Base-by-base conservation (phyloP, 306 rosid genomes). In the Sechiopsis laciniata region DNA sequence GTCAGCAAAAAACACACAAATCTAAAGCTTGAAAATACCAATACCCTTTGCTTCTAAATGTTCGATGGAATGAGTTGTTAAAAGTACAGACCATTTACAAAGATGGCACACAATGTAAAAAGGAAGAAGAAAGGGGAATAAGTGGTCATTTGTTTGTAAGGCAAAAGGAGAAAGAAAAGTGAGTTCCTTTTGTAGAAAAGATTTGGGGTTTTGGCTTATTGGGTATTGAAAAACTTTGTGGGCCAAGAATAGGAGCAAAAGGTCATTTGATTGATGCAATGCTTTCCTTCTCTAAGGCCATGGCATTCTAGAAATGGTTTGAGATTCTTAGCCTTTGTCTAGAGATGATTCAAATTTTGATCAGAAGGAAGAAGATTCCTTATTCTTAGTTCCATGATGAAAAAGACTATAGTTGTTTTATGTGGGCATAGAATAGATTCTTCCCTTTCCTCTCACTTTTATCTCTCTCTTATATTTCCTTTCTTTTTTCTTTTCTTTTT, bases 281-380 rank as follows among this genome's bases (percentile, higher is more conserved):
- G 75, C 95, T 80, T 87, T 84, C 83, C 83, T 83, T 84, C 76
- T 63, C 58, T 20, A 29, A 19, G 72, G 32, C 32, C 55, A 19
- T 66, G 89, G 82, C 82, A 80, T 77, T 77, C 65, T 67, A 78
- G 24, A 45, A 46, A 54, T 71, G 55, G 64, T 35, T 62, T 24
- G 32, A 83, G 85, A 93, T 93, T 90, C 98, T 82, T 82, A 65
- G 80, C 87, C 88, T 89, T 61, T 37, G 74, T 81, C 72, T 53
- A 84, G 81, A 71, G 86, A 77, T 73, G 91, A 69, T 64, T 65
- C 56, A 58, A 63, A 62, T 48, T 46, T 32, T 46, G 40, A 62
- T 61, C 9, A 10, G 65, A 53, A 45, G 56, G 71, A 37, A 75
- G 72, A 63, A 62, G 64, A 64, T 75, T 75, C 78, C 21, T 64